Percentiles rank a stretch among this genome's conserved stretches.
These are phyloP conservation scores for Artemisia tridentata DNA, from an alignment of 129 eudicot species.

Conservation along the genomic window DNA sequence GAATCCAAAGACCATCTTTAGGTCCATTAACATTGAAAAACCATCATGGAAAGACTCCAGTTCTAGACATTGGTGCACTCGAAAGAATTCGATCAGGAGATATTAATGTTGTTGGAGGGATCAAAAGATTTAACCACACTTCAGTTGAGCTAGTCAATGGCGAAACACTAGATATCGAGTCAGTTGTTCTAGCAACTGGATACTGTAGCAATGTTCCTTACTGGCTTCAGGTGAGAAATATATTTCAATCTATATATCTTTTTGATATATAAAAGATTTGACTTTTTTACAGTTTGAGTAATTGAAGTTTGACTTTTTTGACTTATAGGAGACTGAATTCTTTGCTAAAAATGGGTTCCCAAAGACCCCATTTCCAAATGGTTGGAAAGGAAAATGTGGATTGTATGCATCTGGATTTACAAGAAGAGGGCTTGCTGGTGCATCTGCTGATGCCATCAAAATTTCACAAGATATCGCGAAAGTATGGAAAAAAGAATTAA, in stretches of 20 bases:
- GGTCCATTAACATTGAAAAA: conserved; percentile 77
- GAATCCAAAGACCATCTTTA: conserved; percentile 61
- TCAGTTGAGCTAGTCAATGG: conserved; percentile 72
- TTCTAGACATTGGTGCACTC: conserved; percentile 80
- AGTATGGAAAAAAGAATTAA: conserved; percentile 69
- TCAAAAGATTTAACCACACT: conserved; percentile 49
- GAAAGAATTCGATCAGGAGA: conserved; percentile 68
- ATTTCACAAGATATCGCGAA: conserved; percentile 72
- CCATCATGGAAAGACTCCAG: conserved; percentile 75
- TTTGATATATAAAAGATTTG: not conserved
- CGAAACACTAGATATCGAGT: conserved; percentile 53
- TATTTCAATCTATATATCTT: conserved; percentile 22
- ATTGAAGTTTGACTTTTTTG: conserved; percentile 17
- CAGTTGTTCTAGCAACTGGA: conserved; percentile 88
- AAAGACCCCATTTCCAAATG: conserved; percentile 70
- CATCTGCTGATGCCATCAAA: conserved; percentile 70
- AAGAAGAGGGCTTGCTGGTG: conserved; percentile 91
- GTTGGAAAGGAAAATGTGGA: conserved; percentile 90
- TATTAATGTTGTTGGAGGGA: conserved; percentile 64
- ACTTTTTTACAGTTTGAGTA: conserved; percentile 18
- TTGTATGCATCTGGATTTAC: conserved; percentile 92
- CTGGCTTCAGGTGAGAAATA: conserved; percentile 83
- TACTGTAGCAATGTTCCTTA: conserved; percentile 87
- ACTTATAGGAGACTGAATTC: conserved; percentile 67
- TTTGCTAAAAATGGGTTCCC: conserved; percentile 83